A percentile compares a stretch with the other conserved stretches of the same genome.
phyloP scores from a whole-genome alignment of 192 early-diverging fungal species.

The Lobulomyces angularis region DNA sequence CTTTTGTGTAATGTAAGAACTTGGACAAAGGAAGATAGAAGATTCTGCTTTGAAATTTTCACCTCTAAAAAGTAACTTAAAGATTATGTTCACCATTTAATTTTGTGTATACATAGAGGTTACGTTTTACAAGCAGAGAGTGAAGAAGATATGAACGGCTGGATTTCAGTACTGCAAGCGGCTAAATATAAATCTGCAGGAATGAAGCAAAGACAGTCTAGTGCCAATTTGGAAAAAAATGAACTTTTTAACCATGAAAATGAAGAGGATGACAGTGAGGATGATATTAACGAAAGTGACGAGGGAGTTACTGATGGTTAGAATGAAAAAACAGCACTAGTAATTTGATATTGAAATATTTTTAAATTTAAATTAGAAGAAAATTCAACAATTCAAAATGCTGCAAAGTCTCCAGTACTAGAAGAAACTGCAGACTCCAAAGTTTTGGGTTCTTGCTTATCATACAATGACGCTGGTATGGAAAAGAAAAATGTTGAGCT shows the following conservation, averaged over 20 bases:
- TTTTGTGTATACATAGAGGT: slow-evolving; percentile 1
- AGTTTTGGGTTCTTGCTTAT: neutral
- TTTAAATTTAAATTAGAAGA: slow-evolving; percentile 1
- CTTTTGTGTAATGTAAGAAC: slow-evolving; percentile 40
- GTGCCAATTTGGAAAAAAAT: neutral
- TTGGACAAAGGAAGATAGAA: slow-evolving; percentile 42
- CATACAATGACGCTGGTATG: slow-evolving; percentile 16
- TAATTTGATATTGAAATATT: slow-evolving; percentile 6
- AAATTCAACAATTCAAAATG: neutral
- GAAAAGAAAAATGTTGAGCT: slow-evolving; percentile 22
- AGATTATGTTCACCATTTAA: slow-evolving; percentile 10
- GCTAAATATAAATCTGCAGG: slow-evolving; percentile 27
- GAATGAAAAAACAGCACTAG: neutral
- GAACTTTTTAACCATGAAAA: neutral
- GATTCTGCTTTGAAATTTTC: slow-evolving; percentile 60
- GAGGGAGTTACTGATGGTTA: slow-evolving; percentile 6
- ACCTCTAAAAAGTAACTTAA: slow-evolving; percentile 44
- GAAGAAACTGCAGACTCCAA: neutral
- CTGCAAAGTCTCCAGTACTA: neutral
- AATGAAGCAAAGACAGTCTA: neutral
- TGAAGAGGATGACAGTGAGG: slow-evolving; percentile 17
- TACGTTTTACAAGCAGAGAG: slow-evolving; percentile 49
- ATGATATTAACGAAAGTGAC: slow-evolving; percentile 8
- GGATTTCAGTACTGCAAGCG: slow-evolving; percentile 49
- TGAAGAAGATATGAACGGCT: slow-evolving; percentile 53